phyloP scores from a whole-genome alignment of 1,284 basidiomycete species.

The Spongispora temasekensis region DNA sequence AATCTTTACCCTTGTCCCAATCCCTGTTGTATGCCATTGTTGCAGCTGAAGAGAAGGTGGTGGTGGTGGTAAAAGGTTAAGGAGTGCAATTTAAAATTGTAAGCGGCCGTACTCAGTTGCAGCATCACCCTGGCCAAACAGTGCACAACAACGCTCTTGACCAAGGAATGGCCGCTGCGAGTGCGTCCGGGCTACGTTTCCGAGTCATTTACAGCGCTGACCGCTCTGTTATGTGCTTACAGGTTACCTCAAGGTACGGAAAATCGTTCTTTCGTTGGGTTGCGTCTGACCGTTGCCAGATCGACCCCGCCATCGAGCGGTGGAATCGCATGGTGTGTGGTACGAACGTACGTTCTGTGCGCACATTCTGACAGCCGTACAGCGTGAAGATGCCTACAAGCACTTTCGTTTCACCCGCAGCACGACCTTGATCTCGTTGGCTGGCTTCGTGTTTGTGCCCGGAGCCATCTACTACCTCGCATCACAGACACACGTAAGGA shows the following conservation, averaged over 20 bases:
- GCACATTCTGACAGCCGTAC: conserved; percentile 7
- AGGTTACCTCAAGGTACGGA: conserved; percentile 33
- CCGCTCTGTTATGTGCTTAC: too few relatives aligned
- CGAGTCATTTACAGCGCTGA: conserved; percentile 11
- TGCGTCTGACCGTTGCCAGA: conserved; percentile 40
- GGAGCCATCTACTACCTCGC: conserved; percentile 43
- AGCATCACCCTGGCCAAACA: conserved; percentile 34
- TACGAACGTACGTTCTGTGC: conserved; percentile 1
- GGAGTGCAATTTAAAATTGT: too few relatives aligned
- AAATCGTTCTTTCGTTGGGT: not conserved
- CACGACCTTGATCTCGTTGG: conserved; percentile 54
- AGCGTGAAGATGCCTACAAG: conserved; percentile 82
- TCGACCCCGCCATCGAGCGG: conserved; percentile 79
- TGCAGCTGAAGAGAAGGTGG: conserved; percentile 14
- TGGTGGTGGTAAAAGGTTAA: conserved; percentile 15
- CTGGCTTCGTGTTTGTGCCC: conserved; percentile 51
- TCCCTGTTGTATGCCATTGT: conserved; percentile 76
- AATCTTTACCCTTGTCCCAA: conserved; percentile 76
- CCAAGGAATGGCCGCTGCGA: conserved; percentile 34
- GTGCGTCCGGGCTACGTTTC: conserved; percentile 21
- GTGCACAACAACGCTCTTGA: conserved; percentile 32
- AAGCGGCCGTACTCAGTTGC: not conserved
- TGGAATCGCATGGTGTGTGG: conserved; percentile 72
- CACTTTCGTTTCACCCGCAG: conserved; percentile 76
- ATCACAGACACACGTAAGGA: conserved; percentile 40